These are phyloP conservation scores for Alternaria solani DNA, from an alignment of 2,329 filamentous ascomycete genomes.

Conservation along the genomic window DNA sequence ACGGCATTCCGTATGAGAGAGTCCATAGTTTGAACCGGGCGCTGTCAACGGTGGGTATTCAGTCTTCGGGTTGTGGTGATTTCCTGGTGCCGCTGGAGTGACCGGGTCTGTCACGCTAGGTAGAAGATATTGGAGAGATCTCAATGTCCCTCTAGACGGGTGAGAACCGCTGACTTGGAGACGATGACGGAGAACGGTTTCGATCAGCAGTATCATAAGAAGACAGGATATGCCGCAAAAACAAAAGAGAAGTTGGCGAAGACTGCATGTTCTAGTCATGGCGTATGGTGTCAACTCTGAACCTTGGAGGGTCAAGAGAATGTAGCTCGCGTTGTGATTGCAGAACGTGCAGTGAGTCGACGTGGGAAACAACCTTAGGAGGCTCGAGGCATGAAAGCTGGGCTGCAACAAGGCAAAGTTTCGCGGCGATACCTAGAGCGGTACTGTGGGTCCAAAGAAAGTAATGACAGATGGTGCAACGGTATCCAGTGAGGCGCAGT, in stretches of 20 bases:
- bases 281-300: background rate
- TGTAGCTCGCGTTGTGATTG: background rate
- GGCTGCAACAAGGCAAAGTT: background rate
- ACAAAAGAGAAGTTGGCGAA: constrained; percentile 5
- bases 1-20: constrained; percentile 24
- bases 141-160: background rate
- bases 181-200: constrained; percentile 13
- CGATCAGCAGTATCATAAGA: constrained; percentile 4
- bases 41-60: background rate
- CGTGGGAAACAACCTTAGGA: background rate
- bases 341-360: background rate
- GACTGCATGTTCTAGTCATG: constrained; percentile 8
- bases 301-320: background rate
- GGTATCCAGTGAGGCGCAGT: background rate
- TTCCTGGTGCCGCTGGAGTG: background rate
- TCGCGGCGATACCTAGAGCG: background rate
- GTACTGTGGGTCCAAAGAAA: background rate
- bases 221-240: constrained; percentile 6
- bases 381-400: background rate
- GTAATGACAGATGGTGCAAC: background rate
- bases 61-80: background rate
- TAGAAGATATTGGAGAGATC: background rate
- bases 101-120: background rate
- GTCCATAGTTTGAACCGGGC: background rate
- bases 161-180: background rate